These are phyloP conservation scores for Discostella stelligeroides DNA, from an alignment of 108 stramenopile genomes.

Conservation along the genomic window DNA sequence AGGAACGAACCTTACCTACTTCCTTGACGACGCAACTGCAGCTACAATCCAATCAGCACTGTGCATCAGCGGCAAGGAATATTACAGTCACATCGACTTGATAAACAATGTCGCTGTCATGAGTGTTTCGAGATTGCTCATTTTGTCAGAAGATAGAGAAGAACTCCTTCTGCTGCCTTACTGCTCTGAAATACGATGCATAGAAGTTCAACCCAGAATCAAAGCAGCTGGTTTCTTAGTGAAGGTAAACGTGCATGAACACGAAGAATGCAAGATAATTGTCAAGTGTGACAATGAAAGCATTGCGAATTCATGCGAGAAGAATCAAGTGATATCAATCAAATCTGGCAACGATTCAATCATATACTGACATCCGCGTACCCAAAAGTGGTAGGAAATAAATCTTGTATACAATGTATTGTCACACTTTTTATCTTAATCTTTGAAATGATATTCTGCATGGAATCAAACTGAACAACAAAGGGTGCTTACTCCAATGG, in stretches of 20 bases:
- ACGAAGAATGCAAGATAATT: slow-evolving; percentile 60
- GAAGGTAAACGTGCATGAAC: slow-evolving; percentile 53
- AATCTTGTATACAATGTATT: no score
- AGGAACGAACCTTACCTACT: slow-evolving; percentile 62
- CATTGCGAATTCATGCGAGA: slow-evolving; percentile 44
- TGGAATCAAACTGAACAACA: no score
- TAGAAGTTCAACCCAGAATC: slow-evolving; percentile 52
- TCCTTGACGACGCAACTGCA: slow-evolving; percentile 70
- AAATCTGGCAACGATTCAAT: no score
- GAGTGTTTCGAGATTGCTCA: slow-evolving; percentile 56
- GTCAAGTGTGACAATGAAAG: slow-evolving; percentile 48
- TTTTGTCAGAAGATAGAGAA: slow-evolving; percentile 69
- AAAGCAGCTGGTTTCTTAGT: slow-evolving; percentile 53
- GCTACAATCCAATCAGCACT: slow-evolving; percentile 57
- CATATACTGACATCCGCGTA: no score
- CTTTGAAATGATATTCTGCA: no score
- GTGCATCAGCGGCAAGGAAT: slow-evolving; percentile 66
- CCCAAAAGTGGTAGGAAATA: no score
- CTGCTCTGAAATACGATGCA: slow-evolving; percentile 51
- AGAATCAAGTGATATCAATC: background rate
- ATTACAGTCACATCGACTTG: slow-evolving; percentile 74
- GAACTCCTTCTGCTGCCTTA: slow-evolving; percentile 59
- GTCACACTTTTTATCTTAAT: no score
- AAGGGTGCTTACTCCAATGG: no score
- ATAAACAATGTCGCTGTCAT: slow-evolving; percentile 62